Evolutionary conservation across 768 basidiomycete species (phyloP).

Genomic region (Hygrocybe punicea): DNA sequence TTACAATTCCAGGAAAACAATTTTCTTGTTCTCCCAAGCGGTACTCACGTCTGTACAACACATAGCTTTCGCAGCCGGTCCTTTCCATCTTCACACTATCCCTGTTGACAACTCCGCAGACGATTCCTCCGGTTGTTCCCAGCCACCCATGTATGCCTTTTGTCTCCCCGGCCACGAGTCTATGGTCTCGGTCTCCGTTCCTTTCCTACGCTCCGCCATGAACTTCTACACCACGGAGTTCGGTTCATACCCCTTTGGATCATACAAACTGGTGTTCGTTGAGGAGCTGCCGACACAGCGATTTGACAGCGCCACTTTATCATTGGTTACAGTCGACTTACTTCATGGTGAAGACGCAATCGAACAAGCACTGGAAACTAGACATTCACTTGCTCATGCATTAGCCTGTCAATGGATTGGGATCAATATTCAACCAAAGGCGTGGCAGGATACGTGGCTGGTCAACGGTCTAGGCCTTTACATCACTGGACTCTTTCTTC

Average conservation of each 20-base stretch:
- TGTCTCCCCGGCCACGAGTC: constrained; percentile 87
- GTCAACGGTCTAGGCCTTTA: constrained; percentile 90
- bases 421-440: constrained; percentile 90
- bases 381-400: constrained; percentile 81
- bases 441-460: constrained; percentile 95
- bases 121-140: constrained; percentile 60
- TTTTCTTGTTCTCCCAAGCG: constrained; percentile 87
- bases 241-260: constrained; percentile 94
- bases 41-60: constrained; percentile 93
- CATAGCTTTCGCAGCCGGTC: constrained; percentile 92
- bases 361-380: constrained; percentile 88
- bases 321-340: constrained; percentile 74
- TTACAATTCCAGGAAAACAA: constrained; percentile 87
- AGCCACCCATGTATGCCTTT: constrained; percentile 84
- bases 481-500: constrained; percentile 83
- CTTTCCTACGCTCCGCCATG: constrained; percentile 85
- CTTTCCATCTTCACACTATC: constrained; percentile 77
- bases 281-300: constrained; percentile 80
- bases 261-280: constrained; percentile 92
- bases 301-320: constrained; percentile 81
- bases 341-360: constrained; percentile 86
- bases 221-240: constrained; percentile 87
- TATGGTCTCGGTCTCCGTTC: constrained; percentile 63
- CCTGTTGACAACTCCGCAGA: constrained; percentile 58
- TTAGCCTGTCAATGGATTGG: constrained; percentile 96